Evolutionary conservation across 768 basidiomycete genomes (phyloP).

Genomic region (Botryobasidium botryosum): DNA sequence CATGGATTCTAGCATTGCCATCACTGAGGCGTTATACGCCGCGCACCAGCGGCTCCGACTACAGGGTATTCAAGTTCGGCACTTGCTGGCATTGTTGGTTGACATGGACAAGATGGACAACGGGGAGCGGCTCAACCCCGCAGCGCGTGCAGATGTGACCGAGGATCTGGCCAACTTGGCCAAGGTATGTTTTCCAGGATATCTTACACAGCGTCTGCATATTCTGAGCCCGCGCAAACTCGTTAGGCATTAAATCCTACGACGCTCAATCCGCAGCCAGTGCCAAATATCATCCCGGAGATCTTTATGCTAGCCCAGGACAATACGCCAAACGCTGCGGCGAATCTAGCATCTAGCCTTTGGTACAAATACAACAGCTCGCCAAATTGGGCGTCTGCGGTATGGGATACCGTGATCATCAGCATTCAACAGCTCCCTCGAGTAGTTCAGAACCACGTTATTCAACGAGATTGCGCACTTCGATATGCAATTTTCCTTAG

Average conservation of each 20-base stretch:
- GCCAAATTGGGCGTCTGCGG: slow-evolving; percentile 60
- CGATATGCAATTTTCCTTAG: slow-evolving; percentile 50
- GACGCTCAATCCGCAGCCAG: slow-evolving; percentile 38
- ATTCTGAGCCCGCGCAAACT: too few relatives aligned
- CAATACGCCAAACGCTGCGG: neutral
- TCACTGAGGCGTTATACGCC: slow-evolving; percentile 41
- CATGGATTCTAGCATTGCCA: slow-evolving; percentile 42
- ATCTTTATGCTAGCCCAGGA: slow-evolving; percentile 1
- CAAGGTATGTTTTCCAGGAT: too few relatives aligned
- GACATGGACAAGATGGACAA: slow-evolving; percentile 35
- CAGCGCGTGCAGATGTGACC: too few relatives aligned
- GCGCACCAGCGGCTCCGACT: slow-evolving; percentile 48
- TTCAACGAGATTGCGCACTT: slow-evolving; percentile 15
- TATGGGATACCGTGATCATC: slow-evolving; percentile 69
- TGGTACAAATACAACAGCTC: slow-evolving; percentile 74
- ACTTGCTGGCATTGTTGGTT: slow-evolving; percentile 42
- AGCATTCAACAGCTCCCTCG: slow-evolving; percentile 38
- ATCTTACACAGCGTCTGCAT: too few relatives aligned
- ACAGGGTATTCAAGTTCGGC: slow-evolving; percentile 46
- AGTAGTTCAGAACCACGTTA: slow-evolving; percentile 34
- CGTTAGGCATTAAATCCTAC: slow-evolving; percentile 25
- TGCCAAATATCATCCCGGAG: slow-evolving; percentile 7
- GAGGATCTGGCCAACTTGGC: too few relatives aligned
- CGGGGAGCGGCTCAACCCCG: too few relatives aligned
- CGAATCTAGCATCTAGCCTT: slow-evolving; percentile 49